Percentiles rank a stretch among this genome's conserved stretches.
phyloP scores from a whole-genome alignment of 2,329 filamentous ascomycete genomes.

The Lasiodiplodia sp. region DNA sequence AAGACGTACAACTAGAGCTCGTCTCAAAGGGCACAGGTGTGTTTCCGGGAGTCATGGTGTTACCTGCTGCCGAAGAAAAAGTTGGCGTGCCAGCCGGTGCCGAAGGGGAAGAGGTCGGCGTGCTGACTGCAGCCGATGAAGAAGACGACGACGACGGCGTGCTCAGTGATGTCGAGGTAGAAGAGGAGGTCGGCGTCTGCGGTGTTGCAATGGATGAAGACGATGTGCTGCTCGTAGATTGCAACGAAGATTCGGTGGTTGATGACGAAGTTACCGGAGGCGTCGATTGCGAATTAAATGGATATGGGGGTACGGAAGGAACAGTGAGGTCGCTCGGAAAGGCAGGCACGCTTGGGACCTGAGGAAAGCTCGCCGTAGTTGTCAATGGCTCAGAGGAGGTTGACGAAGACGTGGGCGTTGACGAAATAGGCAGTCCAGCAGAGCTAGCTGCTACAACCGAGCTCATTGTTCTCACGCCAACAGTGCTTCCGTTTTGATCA shows the following conservation, averaged over 20 bases:
- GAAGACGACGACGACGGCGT: neutral
- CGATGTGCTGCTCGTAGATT: slow-evolving; percentile 23
- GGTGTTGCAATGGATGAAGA: slow-evolving; percentile 33
- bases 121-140: neutral
- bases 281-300: slow-evolving; percentile 35
- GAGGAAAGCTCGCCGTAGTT: slow-evolving; percentile 31
- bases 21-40: slow-evolving; percentile 13
- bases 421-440: slow-evolving; percentile 21
- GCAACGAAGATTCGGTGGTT: slow-evolving; percentile 4
- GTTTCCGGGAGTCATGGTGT: neutral
- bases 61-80: neutral
- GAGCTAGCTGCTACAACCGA: slow-evolving; percentile 6
- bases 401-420: neutral
- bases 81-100: too few species aligned
- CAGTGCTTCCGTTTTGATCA: slow-evolving; percentile 27
- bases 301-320: slow-evolving; percentile 43
- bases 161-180: neutral
- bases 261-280: slow-evolving; percentile 21
- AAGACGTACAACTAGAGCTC: slow-evolving; percentile 3
- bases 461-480: slow-evolving; percentile 29
- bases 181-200: slow-evolving; percentile 19
- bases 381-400: neutral
- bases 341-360: slow-evolving; percentile 43
- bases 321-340: slow-evolving; percentile 43
- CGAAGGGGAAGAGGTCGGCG: slow-evolving; percentile 8